Percentiles rank a stretch among this genome's conserved stretches.
These are phyloP conservation scores for Cystoderma amianthinum DNA, from an alignment of 768 basidiomycete genomes.

Conservation along the genomic window DNA sequence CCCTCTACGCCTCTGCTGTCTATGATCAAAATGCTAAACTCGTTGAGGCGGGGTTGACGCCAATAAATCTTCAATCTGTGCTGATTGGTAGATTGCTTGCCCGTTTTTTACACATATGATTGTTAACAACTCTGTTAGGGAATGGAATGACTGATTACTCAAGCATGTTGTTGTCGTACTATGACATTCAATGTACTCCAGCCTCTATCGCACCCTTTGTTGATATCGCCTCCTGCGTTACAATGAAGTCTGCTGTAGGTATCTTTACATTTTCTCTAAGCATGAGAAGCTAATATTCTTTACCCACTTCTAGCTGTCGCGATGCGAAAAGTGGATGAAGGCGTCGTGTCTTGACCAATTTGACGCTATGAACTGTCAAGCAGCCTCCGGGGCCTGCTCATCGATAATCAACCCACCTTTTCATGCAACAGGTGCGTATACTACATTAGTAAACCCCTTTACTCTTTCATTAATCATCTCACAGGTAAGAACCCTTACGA, in stretches of 20 bases:
- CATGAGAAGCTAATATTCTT: not conserved
- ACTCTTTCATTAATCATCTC: too few relatives aligned
- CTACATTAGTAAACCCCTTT: too few relatives aligned
- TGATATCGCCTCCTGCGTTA: too few relatives aligned
- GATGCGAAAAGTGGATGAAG: constrained; percentile 54
- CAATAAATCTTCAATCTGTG: constrained; percentile 61
- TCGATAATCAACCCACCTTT: too few relatives aligned
- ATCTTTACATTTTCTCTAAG: not conserved
- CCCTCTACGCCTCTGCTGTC: constrained; percentile 70
- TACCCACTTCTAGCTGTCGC: constrained; percentile 40
- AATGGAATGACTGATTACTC: constrained; percentile 58
- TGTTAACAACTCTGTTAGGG: constrained; percentile 22
- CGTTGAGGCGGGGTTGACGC: constrained; percentile 40
- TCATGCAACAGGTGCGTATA: constrained; percentile 29
- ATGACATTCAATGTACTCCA: constrained; percentile 49
- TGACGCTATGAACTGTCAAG: constrained; percentile 59
- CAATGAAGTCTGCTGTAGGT: too few relatives aligned
- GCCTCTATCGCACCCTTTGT: constrained; percentile 39
- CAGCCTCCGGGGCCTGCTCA: constrained; percentile 61
- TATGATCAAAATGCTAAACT: constrained; percentile 64
- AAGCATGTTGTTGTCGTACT: constrained; percentile 32
- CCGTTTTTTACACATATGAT: not conserved
- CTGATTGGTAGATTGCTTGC: constrained; percentile 48
- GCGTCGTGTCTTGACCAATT: constrained; percentile 53
- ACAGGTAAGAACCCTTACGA: constrained; percentile 61